phyloP scores from a whole-genome alignment of 345 rosid species.

The Eucalyptus pauciflora region DNA sequence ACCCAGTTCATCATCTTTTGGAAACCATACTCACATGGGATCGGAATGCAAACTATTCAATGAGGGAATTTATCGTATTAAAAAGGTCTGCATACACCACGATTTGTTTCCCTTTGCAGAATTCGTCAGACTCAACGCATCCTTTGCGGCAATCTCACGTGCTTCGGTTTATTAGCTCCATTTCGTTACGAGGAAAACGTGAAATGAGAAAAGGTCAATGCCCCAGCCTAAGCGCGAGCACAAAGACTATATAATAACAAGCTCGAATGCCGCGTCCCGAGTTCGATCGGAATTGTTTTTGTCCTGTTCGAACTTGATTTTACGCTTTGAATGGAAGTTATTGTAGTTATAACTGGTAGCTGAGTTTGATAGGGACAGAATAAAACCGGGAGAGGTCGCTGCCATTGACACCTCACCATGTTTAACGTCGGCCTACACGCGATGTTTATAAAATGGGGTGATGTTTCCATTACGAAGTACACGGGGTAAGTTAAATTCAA shows the following conservation, averaged over 20 bases:
- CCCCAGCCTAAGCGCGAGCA: not conserved
- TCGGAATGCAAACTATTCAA: not conserved
- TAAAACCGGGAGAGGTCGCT: not conserved
- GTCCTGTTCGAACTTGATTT: not conserved
- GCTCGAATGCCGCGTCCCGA: not conserved
- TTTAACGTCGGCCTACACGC: not conserved
- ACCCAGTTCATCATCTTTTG: not conserved
- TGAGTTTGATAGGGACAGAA: not conserved
- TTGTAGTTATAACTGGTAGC: not conserved
- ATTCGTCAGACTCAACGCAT: not conserved
- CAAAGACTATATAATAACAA: not conserved
- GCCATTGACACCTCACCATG: not conserved
- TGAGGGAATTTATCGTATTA: not conserved
- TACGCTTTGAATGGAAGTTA: not conserved
- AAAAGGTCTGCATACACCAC: not conserved
- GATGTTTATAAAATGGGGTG: not conserved
- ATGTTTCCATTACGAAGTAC: not conserved
- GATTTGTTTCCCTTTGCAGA: not conserved
- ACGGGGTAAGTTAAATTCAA: not conserved
- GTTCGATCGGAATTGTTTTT: rapidly evolving
- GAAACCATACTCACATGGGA: not conserved
- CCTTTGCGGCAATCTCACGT: not conserved
- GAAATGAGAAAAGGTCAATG: not conserved
- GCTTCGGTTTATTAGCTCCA: too few species aligned
- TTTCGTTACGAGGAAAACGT: not conserved